phyloP scores from a whole-genome alignment of 2,329 filamentous ascomycete genomes.

The Tolypocladium tropicale region DNA sequence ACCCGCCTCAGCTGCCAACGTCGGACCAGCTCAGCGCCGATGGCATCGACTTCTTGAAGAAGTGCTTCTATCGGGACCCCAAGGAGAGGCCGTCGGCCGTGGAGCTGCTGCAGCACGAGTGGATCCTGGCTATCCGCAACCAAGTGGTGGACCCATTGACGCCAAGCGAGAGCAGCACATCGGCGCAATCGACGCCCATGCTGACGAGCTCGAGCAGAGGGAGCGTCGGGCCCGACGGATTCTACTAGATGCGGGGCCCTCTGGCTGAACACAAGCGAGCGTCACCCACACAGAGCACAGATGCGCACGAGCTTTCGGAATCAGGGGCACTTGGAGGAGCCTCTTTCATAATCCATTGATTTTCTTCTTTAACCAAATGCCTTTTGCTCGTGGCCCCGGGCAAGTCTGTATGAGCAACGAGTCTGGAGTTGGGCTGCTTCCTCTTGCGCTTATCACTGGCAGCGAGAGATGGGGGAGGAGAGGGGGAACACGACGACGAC shows the following conservation, averaged over 20 bases:
- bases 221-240: constrained; percentile 17
- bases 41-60: constrained; percentile 80
- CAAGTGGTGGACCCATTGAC: constrained; percentile 55
- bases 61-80: constrained; percentile 81
- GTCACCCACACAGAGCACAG: not conserved
- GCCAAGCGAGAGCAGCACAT: constrained; percentile 44
- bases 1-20: constrained; percentile 75
- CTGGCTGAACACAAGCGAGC: not conserved
- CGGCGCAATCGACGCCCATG: constrained; percentile 24
- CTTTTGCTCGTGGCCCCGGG: too few species aligned
- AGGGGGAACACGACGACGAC: not conserved
- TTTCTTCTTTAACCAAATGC: not conserved
- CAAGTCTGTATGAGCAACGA: not conserved
- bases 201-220: constrained; percentile 19
- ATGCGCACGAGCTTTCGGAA: not conserved
- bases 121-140: constrained; percentile 61
- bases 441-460: not conserved
- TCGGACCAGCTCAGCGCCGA: constrained; percentile 72
- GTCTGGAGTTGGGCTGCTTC: not conserved
- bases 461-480: not conserved
- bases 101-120: constrained; percentile 88
- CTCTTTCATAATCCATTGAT: too few species aligned
- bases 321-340: too few species aligned
- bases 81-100: constrained; percentile 68
- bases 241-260: constrained; percentile 1